Evolutionary conservation across 768 basidiomycete genomes (phyloP), one percentile per base, ranked within the genome.

Genomic region (Glaciozyma martinii): DNA sequence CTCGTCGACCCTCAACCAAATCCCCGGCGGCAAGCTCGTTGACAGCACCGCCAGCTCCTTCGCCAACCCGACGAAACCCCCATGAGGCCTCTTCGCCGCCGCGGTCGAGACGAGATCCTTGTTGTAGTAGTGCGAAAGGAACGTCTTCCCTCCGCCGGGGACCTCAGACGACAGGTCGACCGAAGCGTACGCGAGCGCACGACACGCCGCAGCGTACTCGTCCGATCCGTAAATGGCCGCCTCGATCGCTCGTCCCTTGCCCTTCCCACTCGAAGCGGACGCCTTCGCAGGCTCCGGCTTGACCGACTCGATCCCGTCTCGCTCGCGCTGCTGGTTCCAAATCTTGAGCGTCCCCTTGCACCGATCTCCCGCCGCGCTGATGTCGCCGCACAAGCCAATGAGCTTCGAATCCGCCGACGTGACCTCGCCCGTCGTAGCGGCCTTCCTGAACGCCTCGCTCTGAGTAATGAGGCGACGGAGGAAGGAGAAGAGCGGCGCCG

Each of bases 1-100:
- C 70, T 84, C 83, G 70, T 84, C 82, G 9, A 82, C 81, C 42
- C 82, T 77, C 33, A 83, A 80, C 80, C 81, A 83, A 7, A 83
- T 78, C 9, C 82, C 82, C 3, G 80, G 78, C 58, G 83, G 83
- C n/a, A 83, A 77, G 60, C 79, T 79, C 13, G 82, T 83, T 7
- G 81, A 80, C 75, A 80, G 82, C 29, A 80, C 79, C 23, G 82
- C 81, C n/a, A 83, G 77, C 74, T 84, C 83, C 73, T 81, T 81
- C 66, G 82, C 75, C n/a, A 83, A 77, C 71, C 81, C 82, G 44
- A 83, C 72, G 43, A 81, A 76, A 68, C 80, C 76, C 71, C 79
- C 80, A 27, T 81, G 80, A 59, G 76, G 76, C 52, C 82, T 77
- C 40, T 79, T 80, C 15, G 78, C 72, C 44, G 68, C 75, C 46